These are phyloP conservation scores for Multifurca ochricompacta DNA, from an alignment of 768 basidiomycete genomes.

Conservation along the genomic window DNA sequence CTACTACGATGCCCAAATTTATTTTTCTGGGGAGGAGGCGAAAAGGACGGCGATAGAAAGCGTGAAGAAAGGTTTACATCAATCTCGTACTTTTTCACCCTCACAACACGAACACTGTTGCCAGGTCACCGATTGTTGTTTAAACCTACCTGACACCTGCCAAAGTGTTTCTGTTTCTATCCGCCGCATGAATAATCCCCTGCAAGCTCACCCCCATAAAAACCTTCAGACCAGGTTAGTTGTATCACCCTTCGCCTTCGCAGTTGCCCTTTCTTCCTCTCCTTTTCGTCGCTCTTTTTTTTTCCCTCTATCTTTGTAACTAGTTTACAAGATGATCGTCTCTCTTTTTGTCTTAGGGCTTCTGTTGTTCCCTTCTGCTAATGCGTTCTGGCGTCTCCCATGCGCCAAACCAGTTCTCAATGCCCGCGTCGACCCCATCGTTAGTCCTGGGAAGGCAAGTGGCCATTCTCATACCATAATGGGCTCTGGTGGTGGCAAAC, in stretches of 20 bases:
- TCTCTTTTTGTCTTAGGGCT: slow-evolving; percentile 4
- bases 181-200: neutral
- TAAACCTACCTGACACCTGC: neutral
- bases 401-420: slow-evolving; percentile 5
- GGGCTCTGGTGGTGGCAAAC: slow-evolving; percentile 7
- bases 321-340: neutral
- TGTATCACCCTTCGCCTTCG: neutral
- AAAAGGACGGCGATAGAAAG: neutral
- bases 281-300: slow-evolving; percentile 10
- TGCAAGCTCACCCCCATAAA: neutral
- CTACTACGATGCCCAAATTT: neutral
- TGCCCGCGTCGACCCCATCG: slow-evolving; percentile 9
- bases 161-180: neutral
- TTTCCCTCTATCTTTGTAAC: neutral
- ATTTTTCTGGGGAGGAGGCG: neutral
- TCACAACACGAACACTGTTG: neutral
- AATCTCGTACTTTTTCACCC: neutral
- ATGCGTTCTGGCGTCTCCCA: slow-evolving; percentile 15
- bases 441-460: neutral
- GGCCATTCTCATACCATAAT: slow-evolving; percentile 12
- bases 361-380: slow-evolving; percentile 3
- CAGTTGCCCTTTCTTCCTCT: neutral
- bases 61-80: neutral
- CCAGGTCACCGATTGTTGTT: neutral
- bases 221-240: neutral